Evolutionary conservation across 140 eudicot genomes (phyloP).

Genomic region (Senecio squalidus): DNA sequence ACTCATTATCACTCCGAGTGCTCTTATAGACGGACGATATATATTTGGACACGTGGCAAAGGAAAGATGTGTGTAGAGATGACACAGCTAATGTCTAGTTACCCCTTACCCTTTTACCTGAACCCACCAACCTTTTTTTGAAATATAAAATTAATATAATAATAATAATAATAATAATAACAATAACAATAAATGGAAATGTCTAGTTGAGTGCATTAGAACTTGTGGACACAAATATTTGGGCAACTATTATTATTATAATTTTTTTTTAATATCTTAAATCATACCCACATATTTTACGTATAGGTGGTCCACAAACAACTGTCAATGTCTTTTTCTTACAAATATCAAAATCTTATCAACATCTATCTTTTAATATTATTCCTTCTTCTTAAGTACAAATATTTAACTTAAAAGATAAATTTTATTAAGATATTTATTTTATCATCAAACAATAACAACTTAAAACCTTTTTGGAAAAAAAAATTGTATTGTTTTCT

Average conservation of each 20-base stretch:
- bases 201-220: constrained; percentile 18
- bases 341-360: constrained; percentile 31
- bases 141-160: not conserved
- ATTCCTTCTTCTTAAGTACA: not conserved
- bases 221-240: constrained; percentile 30
- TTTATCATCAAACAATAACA: too few species aligned
- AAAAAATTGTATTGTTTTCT: too few species aligned
- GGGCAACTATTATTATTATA: constrained; percentile 31
- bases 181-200: constrained; percentile 12
- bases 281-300: constrained; percentile 24
- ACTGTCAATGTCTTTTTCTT: constrained; percentile 15
- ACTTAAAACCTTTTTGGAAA: too few species aligned
- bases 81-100: constrained; percentile 28
- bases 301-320: constrained; percentile 32
- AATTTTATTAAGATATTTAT: too few species aligned
- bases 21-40: too few species aligned
- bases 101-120: constrained; percentile 20
- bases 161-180: not conserved
- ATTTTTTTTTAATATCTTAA: not conserved
- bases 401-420: too few species aligned
- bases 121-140: constrained; percentile 20
- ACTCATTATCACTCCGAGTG: too few species aligned
- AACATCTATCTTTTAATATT: constrained; percentile 15
- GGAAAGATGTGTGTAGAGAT: too few species aligned
- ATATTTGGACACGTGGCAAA: too few species aligned